These are phyloP conservation scores for Ophiostoma tasmaniense DNA, from an alignment of 2,329 filamentous ascomycete species.

Conservation along the genomic window DNA sequence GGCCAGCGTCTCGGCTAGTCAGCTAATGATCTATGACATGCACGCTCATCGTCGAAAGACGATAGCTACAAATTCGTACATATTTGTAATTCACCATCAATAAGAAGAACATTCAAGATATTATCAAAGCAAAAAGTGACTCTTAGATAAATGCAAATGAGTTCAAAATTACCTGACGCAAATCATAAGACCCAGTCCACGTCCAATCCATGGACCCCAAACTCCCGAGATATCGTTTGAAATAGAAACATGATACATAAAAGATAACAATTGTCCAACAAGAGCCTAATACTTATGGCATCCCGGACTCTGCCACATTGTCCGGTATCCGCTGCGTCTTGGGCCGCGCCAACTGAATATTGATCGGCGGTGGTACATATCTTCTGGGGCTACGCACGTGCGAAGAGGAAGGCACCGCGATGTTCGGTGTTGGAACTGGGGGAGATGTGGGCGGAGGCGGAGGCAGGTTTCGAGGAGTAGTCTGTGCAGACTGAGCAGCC, in stretches of 20 bases:
- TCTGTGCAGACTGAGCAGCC: too few relatives aligned
- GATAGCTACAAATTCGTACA: slow-evolving; percentile 24
- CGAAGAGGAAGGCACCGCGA: slow-evolving; percentile 28
- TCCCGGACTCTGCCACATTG: not conserved
- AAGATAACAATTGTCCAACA: not conserved
- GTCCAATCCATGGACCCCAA: not conserved
- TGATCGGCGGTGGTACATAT: slow-evolving; percentile 33
- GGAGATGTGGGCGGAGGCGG: not conserved
- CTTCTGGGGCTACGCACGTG: slow-evolving; percentile 35
- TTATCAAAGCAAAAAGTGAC: not conserved
- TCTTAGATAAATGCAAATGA: not conserved
- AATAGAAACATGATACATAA: too few relatives aligned
- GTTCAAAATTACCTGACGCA: not conserved
- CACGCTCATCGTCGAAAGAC: not conserved
- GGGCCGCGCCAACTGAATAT: slow-evolving; percentile 18
- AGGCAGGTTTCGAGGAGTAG: not conserved
- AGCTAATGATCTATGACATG: not conserved
- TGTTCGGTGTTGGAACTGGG: not conserved
- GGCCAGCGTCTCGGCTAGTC: slow-evolving; percentile 48
- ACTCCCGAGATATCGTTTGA: not conserved
- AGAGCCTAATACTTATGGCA: not conserved
- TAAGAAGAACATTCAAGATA: not conserved
- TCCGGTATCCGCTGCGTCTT: not conserved
- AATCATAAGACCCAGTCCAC: not conserved
- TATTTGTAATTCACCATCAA: not conserved